phyloP scores from a whole-genome alignment of 495 filamentous ascomycete species.

The Penicillium soppii region DNA sequence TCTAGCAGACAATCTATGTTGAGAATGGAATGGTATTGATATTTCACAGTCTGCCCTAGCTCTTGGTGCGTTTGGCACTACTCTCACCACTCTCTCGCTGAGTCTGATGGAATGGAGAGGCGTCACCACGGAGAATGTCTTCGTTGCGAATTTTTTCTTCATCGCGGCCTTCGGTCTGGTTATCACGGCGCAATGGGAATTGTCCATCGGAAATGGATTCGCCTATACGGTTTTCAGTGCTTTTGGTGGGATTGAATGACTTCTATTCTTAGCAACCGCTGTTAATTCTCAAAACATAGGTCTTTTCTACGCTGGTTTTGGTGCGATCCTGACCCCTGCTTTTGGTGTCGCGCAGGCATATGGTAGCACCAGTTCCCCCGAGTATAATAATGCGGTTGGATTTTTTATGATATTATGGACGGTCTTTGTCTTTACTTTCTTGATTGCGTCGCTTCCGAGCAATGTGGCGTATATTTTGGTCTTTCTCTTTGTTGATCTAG shows the following conservation, averaged over 20 bases:
- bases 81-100: conserved; percentile 48
- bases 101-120: conserved; percentile 51
- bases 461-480: conserved; percentile 49
- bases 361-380: conserved; percentile 27
- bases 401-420: conserved; percentile 51
- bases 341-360: conserved; percentile 43
- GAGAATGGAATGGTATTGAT: not conserved
- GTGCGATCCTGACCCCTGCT: conserved; percentile 36
- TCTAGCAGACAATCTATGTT: not conserved
- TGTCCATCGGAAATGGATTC: conserved; percentile 48
- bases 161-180: conserved; percentile 49
- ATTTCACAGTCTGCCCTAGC: conserved; percentile 41
- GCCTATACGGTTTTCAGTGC: conserved; percentile 52
- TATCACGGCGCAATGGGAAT: conserved; percentile 51
- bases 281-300: conserved; percentile 9
- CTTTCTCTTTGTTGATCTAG: conserved; percentile 47
- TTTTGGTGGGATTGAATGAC: conserved; percentile 28
- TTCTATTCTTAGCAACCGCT: not conserved
- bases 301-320: conserved; percentile 47
- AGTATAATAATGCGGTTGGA: conserved; percentile 47
- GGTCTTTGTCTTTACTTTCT: conserved; percentile 46
- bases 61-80: conserved; percentile 51
- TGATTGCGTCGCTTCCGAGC: conserved; percentile 44
- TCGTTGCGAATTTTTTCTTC: conserved; percentile 52
- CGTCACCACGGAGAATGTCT: conserved; percentile 45